A percentile compares a stretch with the other conserved stretches of the same genome.
Evolutionary conservation across 495 filamentous ascomycete species (phyloP).

Genomic region (Xylaria bambusicola): DNA sequence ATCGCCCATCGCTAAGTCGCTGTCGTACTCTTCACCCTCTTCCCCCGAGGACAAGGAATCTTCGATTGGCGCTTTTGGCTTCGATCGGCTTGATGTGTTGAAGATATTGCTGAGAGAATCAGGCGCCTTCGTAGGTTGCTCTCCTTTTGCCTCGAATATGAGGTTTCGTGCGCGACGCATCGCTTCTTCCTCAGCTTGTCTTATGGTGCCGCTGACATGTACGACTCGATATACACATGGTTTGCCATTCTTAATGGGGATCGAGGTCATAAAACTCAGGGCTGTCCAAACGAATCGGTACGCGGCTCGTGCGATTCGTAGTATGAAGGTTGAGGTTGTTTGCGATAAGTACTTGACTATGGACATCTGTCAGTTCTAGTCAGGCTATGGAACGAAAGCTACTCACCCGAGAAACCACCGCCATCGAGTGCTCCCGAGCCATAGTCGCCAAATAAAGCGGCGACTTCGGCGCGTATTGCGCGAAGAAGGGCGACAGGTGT

Average conservation of each 20-base stretch:
- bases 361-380: constrained; percentile 11
- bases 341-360: constrained; percentile 89
- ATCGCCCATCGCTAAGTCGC: constrained; percentile 51
- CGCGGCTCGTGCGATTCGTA: constrained; percentile 74
- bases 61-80: constrained; percentile 43
- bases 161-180: constrained; percentile 72
- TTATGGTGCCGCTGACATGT: constrained; percentile 89
- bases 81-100: constrained; percentile 29
- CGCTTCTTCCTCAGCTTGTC: constrained; percentile 86
- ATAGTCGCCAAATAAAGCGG: constrained; percentile 85
- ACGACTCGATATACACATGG: constrained; percentile 84
- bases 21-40: constrained; percentile 53
- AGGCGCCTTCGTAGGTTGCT: constrained; percentile 34
- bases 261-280: constrained; percentile 73
- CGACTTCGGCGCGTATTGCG: constrained; percentile 67
- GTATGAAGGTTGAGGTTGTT: constrained; percentile 91
- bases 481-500: constrained; percentile 63
- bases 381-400: background rate
- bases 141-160: constrained; percentile 62
- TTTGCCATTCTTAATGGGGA: constrained; percentile 59
- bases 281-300: constrained; percentile 89
- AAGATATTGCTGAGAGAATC: constrained; percentile 46
- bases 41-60: constrained; percentile 42
- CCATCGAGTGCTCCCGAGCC: constrained; percentile 72
- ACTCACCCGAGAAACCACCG: constrained; percentile 28